Percentiles rank a stretch among this genome's conserved stretches.
Evolutionary conservation across 768 basidiomycete genomes (phyloP).

Genomic region (Artomyces pyxidatus): DNA sequence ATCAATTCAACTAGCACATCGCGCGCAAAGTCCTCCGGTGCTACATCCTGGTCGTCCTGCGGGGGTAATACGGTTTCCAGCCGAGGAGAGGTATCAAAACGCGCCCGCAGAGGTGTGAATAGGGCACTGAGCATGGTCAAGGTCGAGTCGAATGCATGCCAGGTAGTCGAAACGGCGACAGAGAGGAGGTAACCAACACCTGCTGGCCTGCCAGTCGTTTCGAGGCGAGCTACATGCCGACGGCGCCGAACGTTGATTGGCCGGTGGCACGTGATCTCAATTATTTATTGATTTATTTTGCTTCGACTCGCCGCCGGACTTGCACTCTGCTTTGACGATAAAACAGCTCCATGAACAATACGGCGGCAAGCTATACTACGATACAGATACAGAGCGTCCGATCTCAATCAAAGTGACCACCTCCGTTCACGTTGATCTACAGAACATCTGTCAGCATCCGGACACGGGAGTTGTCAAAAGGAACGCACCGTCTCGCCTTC

Average conservation of each 20-base stretch:
- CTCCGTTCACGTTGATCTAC: not conserved
- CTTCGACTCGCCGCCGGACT: not conserved
- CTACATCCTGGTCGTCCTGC: constrained; percentile 22
- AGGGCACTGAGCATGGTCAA: constrained; percentile 26
- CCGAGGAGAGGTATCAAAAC: constrained; percentile 20
- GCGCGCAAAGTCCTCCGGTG: constrained; percentile 65
- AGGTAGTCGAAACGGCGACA: not conserved
- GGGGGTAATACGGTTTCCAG: constrained; percentile 2
- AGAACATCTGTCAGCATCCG: not conserved
- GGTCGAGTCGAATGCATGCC: not conserved
- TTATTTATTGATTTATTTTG: not conserved
- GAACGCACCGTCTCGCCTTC: not conserved
- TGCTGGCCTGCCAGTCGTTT: not conserved
- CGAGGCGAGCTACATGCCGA: too few relatives aligned
- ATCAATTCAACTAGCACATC: constrained; percentile 68
- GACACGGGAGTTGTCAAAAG: too few relatives aligned
- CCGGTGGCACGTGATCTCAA: not conserved
- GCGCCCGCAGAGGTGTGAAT: constrained; percentile 27
- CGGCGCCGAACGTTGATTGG: too few relatives aligned
- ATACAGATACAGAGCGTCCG: not conserved
- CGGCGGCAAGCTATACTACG: not conserved
- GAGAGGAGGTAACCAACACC: too few relatives aligned
- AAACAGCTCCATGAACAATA: not conserved
- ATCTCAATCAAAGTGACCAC: not conserved
- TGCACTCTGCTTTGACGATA: not conserved